Evolutionary conservation across 495 filamentous ascomycete genomes (phyloP), one percentile per base, ranked within the genome.

Genomic region (Neurospora hispaniola): DNA sequence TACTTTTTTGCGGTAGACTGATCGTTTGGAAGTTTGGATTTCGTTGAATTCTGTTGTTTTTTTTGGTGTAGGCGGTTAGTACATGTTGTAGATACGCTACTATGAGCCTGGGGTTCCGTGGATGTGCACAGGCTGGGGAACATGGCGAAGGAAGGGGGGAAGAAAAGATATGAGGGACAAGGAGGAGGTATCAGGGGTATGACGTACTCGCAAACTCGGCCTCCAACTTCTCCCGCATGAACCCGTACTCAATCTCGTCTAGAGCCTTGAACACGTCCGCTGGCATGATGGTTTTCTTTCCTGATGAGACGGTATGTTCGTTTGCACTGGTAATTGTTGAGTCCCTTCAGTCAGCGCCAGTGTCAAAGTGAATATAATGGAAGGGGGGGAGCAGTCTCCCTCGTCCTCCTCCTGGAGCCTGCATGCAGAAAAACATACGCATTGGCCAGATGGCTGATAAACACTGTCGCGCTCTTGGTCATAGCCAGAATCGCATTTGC

Each of bases 381-480:
- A 5, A 2, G 35, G 35, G 35, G 35, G 35, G 35, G 40, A 9
- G 40, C 40, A 9, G 40, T 41, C 10, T 46, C 43, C 43, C 7
- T 16, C 43, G 4, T 38, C 35, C 35, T 38, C 35, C 27, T 31
- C 27, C 27, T 4, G 43, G 18, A 18, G 18, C 18, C 40, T 48
- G 20, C 12, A 42, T 42, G 42, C 18, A 8, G n/a, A 38, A 38
- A 38, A 2, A 84, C 90, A 71, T 90, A 98, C 94, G 90, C 87
- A 74, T 90, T 88, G 54, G 93, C 91, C 39, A 99, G 83, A 80
- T 97, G 94, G 78, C 89, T 98, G 41, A 98, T 89, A 80, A 99
- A 99, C 0, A 99, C 93, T 3, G 94, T 97, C 5, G 95, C 94
- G 71, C 92, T 91, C 84, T 98, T 98, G 74, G 91, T 92, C 80